Evolutionary conservation across 495 filamentous ascomycete species (phyloP).

Genomic region (Clavariopsis aquatica): DNA sequence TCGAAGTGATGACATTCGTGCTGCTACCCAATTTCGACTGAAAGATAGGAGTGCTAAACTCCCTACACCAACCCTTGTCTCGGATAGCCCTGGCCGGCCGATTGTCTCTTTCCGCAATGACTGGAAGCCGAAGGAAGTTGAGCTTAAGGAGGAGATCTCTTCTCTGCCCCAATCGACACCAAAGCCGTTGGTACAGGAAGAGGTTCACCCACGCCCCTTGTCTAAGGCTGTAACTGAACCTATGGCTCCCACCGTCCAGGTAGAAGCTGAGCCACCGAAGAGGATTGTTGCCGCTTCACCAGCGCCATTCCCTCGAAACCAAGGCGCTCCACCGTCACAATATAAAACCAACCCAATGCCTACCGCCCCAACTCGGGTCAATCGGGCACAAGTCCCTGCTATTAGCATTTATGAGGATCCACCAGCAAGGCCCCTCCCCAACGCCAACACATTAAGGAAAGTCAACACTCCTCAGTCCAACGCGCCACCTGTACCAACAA

Average conservation of each 20-base stretch:
- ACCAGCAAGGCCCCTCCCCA: slow-evolving; percentile 27
- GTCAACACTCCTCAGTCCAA: slow-evolving; percentile 31
- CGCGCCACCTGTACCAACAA: slow-evolving; percentile 39
- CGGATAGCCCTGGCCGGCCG: slow-evolving; percentile 77
- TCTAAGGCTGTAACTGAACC: slow-evolving; percentile 33
- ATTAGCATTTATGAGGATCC: slow-evolving; percentile 31
- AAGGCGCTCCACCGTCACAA: slow-evolving; percentile 4
- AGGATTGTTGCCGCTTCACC: slow-evolving; percentile 2
- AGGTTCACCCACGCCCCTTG: slow-evolving; percentile 18
- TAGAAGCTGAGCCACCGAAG: slow-evolving; percentile 6
- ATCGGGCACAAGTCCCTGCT: slow-evolving; percentile 19
- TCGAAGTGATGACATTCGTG: slow-evolving; percentile 78
- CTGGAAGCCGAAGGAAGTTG: slow-evolving; percentile 65
- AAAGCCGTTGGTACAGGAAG: background rate
- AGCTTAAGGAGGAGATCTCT: slow-evolving; percentile 43
- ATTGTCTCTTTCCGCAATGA: slow-evolving; percentile 89
- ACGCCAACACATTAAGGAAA: slow-evolving; percentile 26
- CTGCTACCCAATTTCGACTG: slow-evolving; percentile 86
- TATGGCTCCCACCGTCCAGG: slow-evolving; percentile 27
- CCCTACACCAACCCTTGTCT: slow-evolving; percentile 82
- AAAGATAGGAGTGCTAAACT: slow-evolving; percentile 82
- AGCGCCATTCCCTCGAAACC: slow-evolving; percentile 19
- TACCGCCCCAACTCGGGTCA: slow-evolving; percentile 22
- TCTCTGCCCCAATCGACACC: slow-evolving; percentile 17
- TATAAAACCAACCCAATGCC: background rate